phyloP scores from a whole-genome alignment of 176 grass and related monocot species.

The Musa schizocarpa region DNA sequence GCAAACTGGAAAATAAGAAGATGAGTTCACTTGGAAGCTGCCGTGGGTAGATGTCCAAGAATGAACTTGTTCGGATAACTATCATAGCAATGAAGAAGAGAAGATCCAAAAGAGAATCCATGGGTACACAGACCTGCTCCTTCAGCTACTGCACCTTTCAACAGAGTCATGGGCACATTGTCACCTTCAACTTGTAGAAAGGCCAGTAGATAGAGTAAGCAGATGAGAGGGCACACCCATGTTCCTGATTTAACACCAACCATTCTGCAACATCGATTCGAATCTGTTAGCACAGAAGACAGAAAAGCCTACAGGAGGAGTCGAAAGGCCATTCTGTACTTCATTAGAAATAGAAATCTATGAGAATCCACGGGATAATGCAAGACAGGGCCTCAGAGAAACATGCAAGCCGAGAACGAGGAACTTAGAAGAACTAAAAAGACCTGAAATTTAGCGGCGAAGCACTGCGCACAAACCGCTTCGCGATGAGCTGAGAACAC shows the following conservation, averaged over 20 bases:
- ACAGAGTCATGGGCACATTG: constrained; percentile 44
- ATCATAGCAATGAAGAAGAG: background rate
- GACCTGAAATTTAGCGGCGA: too few species aligned
- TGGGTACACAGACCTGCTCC: constrained; percentile 34
- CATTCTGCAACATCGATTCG: constrained; percentile 17
- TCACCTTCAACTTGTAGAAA: constrained; percentile 16
- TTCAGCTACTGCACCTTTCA: constrained; percentile 37
- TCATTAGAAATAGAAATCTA: too few species aligned
- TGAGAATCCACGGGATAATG: too few species aligned
- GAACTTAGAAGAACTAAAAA: too few species aligned
- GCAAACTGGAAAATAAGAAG: constrained; percentile 28
- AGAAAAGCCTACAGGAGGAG: background rate
- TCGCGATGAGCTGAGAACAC: too few species aligned
- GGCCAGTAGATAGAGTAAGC: background rate
- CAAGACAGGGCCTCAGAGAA: too few species aligned
- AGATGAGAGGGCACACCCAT: constrained; percentile 16
- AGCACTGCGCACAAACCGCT: too few species aligned
- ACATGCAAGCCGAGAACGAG: too few species aligned
- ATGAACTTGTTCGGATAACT: too few species aligned
- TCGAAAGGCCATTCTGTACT: too few species aligned
- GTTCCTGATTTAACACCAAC: background rate
- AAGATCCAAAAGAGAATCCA: background rate
- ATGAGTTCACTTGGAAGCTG: background rate
- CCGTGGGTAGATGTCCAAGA: too few species aligned
- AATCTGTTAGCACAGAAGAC: background rate